These are phyloP conservation scores for Stemphylium vesicarium DNA, from an alignment of 2,329 filamentous ascomycete genomes.

Conservation along the genomic window DNA sequence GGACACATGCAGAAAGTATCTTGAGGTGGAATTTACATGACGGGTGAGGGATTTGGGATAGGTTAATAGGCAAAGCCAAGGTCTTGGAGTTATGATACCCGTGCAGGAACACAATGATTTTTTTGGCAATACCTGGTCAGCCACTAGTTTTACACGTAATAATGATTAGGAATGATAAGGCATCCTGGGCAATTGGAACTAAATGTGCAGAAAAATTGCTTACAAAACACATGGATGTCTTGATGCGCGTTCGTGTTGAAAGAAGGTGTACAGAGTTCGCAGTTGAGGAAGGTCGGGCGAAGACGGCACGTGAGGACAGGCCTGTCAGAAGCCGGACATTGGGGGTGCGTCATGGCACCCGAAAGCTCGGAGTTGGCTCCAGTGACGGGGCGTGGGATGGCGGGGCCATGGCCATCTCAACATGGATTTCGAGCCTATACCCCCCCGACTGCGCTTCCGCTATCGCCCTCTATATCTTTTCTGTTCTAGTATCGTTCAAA, in stretches of 20 bases:
- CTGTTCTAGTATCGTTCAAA: neutral
- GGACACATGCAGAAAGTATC: constrained; percentile 38
- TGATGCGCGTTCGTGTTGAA: neutral
- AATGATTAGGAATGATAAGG: neutral
- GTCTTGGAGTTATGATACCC: constrained; percentile 8
- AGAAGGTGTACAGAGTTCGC: neutral
- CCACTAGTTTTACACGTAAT: neutral
- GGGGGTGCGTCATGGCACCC: constrained; percentile 10
- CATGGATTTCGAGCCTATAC: constrained; percentile 6
- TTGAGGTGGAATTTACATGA: constrained; percentile 13
- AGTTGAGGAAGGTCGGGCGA: neutral
- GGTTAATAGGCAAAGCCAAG: neutral
- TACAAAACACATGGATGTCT: neutral
- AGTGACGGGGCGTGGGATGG: constrained; percentile 19
- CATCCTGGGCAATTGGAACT: neutral
- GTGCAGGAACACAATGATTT: constrained; percentile 3
- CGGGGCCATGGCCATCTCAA: constrained; percentile 16
- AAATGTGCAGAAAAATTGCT: neutral
- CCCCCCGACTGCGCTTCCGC: constrained; percentile 12
- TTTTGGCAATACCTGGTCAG: neutral
- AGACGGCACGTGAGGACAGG: neutral
- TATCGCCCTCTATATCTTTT: neutral
- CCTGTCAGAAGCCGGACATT: neutral
- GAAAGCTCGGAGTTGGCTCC: constrained; percentile 9
- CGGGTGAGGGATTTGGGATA: constrained; percentile 28